Evolutionary conservation across 2,329 filamentous ascomycete species (phyloP).

Genomic region (Colletotrichum horii): DNA sequence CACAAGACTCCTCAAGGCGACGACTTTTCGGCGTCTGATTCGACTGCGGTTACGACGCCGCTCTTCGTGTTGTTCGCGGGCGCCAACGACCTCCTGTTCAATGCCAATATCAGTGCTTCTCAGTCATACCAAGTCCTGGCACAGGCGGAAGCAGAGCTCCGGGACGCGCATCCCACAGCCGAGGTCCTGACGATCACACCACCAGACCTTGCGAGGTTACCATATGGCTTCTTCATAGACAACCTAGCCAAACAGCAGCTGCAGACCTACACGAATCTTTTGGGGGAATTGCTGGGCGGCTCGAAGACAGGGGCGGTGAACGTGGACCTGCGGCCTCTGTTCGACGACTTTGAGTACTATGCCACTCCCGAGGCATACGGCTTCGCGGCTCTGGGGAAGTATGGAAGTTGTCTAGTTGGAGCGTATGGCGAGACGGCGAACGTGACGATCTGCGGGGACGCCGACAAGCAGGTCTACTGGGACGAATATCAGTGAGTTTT

Average conservation of each 20-base stretch:
- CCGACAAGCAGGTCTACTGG: conserved; percentile 7
- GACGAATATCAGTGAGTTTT: conserved; percentile 14
- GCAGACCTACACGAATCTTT: not conserved
- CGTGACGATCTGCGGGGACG: conserved; percentile 12
- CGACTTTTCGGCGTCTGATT: not conserved
- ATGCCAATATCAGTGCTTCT: conserved; percentile 12
- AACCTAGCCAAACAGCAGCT: not conserved
- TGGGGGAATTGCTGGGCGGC: not conserved
- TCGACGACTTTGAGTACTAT: conserved; percentile 15
- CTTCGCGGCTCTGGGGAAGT: conserved; percentile 3
- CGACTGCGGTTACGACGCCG: not conserved
- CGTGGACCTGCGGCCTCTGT: not conserved
- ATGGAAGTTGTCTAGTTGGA: conserved; percentile 7
- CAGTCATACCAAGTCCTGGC: not conserved
- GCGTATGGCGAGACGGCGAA: conserved; percentile 9
- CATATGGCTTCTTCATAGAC: conserved; percentile 2
- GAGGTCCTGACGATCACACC: not conserved
- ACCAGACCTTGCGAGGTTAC: conserved; percentile 1
- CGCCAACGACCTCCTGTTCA: conserved; percentile 10
- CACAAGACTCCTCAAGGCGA: not conserved
- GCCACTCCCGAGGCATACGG: not conserved
- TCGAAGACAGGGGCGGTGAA: not conserved
- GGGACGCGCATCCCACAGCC: not conserved
- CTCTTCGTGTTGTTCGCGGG: conserved; percentile 2
- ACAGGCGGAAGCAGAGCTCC: not conserved